Evolutionary conservation across 2,329 filamentous ascomycete genomes (phyloP).

Genomic region (Neofusicoccum sp.): DNA sequence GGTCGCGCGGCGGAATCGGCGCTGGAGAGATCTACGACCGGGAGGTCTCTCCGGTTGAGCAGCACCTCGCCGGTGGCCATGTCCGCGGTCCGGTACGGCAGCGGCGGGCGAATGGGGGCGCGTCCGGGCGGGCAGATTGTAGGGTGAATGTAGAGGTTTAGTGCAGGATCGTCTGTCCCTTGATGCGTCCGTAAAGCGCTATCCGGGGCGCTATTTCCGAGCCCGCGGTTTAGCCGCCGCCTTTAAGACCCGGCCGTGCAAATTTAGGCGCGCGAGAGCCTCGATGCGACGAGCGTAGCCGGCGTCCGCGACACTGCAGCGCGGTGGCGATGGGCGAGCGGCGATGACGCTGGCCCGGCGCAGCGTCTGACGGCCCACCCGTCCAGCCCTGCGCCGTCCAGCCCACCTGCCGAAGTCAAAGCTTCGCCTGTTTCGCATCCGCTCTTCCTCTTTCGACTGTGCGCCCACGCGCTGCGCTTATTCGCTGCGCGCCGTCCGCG

Average conservation of each 20-base stretch:
- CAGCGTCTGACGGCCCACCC: neutral
- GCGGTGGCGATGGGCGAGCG: neutral
- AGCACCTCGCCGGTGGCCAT: constrained; percentile 22
- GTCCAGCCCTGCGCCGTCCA: neutral
- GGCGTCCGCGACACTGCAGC: neutral
- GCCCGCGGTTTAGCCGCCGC: neutral
- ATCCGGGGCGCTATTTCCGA: constrained; percentile 14
- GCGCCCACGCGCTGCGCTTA: neutral
- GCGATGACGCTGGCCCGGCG: neutral
- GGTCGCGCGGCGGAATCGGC: constrained; percentile 14
- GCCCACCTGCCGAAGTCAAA: neutral
- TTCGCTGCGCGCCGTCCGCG: neutral
- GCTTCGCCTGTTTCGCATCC: neutral
- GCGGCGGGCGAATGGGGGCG: neutral
- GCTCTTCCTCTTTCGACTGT: neutral
- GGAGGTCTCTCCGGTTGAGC: constrained; percentile 16
- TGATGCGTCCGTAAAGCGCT: constrained; percentile 6
- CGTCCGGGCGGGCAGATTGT: constrained; percentile 1
- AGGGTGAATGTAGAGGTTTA: constrained; percentile 16
- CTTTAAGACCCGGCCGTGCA: neutral
- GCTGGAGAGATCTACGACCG: constrained; percentile 13
- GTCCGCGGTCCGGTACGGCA: neutral
- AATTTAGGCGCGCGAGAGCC: neutral
- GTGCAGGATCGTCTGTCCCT: constrained; percentile 12
- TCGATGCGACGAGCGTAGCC: neutral